Conservation (phyloP, 768 basidiomycete genomes). For the Podaxis sp. region DNA sequence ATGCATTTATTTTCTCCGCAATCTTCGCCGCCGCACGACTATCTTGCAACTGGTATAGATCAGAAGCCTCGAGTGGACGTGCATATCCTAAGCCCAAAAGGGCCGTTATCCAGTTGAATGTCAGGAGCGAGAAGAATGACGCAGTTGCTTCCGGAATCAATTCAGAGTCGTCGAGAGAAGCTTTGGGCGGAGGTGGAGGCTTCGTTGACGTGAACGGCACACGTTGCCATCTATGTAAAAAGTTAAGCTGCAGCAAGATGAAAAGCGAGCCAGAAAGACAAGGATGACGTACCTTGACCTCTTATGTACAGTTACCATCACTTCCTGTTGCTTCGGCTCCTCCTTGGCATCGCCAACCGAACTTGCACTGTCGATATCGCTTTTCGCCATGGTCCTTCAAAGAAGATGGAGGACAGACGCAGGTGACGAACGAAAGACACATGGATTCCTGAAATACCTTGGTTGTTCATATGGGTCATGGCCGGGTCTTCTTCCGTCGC, state of each 20-base stretch:
- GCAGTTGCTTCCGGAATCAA: constrained; percentile 70
- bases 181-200: constrained; percentile 42
- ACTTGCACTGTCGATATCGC: constrained; percentile 7
- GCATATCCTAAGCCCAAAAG: constrained; percentile 75
- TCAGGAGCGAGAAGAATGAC: constrained; percentile 54
- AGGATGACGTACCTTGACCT: constrained; percentile 11
- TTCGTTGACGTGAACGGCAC: constrained; percentile 42
- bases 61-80: constrained; percentile 76
- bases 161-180: constrained; percentile 58
- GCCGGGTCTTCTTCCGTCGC: constrained; percentile 9
- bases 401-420: background rate
- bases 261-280: background rate
- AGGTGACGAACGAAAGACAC: background rate
- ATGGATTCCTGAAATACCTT: background rate
- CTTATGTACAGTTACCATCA: constrained; percentile 2
- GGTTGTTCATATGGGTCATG: background rate
- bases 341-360: constrained; percentile 7
- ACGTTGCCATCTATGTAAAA: constrained; percentile 26
- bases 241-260: background rate
- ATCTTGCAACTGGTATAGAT: constrained; percentile 78
- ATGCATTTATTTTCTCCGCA: constrained; percentile 59
- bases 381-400: constrained; percentile 4
- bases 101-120: constrained; percentile 76
- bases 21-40: constrained; percentile 57
- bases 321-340: constrained; percentile 1